Evolutionary conservation across 2,329 filamentous ascomycete genomes (phyloP).

Genomic region (Thielaviopsis euricoi): DNA sequence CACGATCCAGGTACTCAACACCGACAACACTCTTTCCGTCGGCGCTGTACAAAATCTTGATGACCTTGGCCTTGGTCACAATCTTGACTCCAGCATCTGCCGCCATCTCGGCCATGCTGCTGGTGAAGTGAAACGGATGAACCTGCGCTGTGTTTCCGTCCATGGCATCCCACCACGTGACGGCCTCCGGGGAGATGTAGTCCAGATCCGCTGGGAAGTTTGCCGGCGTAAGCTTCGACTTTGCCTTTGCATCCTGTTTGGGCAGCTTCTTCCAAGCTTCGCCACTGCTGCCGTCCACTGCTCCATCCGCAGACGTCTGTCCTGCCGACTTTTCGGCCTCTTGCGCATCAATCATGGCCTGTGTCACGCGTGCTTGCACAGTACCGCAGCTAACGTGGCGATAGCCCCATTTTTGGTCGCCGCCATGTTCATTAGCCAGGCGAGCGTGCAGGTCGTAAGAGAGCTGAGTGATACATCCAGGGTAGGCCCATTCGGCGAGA

Average conservation of each 20-base stretch:
- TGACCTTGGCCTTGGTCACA: conserved; percentile 49
- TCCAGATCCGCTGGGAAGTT: conserved; percentile 63
- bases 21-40: conserved; percentile 33
- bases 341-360: conserved; percentile 19
- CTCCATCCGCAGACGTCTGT: conserved; percentile 8
- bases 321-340: background rate
- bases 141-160: conserved; percentile 78
- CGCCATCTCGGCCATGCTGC: conserved; percentile 62
- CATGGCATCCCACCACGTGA: conserved; percentile 68
- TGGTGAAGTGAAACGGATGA: conserved; percentile 84
- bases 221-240: conserved; percentile 33
- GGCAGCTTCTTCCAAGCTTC: conserved; percentile 40
- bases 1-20: conserved; percentile 42
- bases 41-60: conserved; percentile 21
- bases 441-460: conserved; percentile 73
- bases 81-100: conserved; percentile 52
- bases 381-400: conserved; percentile 58
- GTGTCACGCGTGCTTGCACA: conserved; percentile 25
- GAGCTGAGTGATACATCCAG: conserved; percentile 63
- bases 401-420: conserved; percentile 73
- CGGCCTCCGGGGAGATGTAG: conserved; percentile 57
- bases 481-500: conserved; percentile 83
- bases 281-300: conserved; percentile 2
- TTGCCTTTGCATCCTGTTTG: conserved; percentile 37
- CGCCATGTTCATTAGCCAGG: conserved; percentile 69